Evolutionary conservation across 176 grass and related monocot genomes (phyloP).

Genomic region (Raddia distichophylla): DNA sequence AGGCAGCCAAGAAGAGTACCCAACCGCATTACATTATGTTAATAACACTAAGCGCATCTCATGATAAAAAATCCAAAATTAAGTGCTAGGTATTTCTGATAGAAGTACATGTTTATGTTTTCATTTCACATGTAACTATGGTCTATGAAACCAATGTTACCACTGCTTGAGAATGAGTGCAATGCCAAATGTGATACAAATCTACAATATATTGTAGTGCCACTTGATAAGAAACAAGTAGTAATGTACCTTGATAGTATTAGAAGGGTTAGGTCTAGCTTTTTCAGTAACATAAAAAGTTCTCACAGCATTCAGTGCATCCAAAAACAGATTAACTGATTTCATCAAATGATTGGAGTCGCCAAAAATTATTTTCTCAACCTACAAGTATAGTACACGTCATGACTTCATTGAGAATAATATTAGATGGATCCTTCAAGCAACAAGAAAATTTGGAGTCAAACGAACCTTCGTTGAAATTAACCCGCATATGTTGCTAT

Average conservation of each 20-base stretch:
- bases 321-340: conserved; percentile 83
- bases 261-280: conserved; percentile 49
- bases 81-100: not conserved
- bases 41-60: not conserved
- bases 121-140: conserved; percentile 20
- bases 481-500: conserved; percentile 56
- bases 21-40: conserved; percentile 18
- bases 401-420: conserved; percentile 29
- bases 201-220: not conserved
- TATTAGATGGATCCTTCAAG: conserved; percentile 15
- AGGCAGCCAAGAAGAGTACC: not conserved
- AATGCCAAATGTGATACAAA: not conserved
- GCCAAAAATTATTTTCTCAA: conserved; percentile 79
- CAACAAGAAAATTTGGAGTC: conserved; percentile 15
- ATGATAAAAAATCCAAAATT: not conserved
- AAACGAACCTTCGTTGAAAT: conserved; percentile 74
- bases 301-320: conserved; percentile 81
- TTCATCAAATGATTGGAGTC: conserved; percentile 79
- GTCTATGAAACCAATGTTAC: conserved; percentile 1
- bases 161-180: not conserved
- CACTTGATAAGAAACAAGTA: conserved; percentile 32
- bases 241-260: conserved; percentile 66
- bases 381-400: conserved; percentile 52
- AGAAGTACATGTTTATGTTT: not conserved
- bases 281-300: conserved; percentile 77